Base-by-base conservation (phyloP, 495 filamentous ascomycete species). In the Lindgomyces ingoldianus region DNA sequence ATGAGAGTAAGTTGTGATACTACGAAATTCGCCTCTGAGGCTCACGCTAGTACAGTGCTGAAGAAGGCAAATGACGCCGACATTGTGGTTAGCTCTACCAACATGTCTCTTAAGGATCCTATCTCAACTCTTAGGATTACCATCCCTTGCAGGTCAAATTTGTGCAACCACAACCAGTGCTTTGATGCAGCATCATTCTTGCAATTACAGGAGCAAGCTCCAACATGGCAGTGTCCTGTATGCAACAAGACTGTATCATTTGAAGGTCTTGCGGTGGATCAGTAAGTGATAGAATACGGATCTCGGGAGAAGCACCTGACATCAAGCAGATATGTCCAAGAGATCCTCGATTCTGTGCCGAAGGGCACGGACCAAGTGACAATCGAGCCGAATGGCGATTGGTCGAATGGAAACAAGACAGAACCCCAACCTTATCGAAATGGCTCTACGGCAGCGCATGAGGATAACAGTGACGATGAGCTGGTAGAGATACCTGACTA, bases 161-260 rank as follows among this genome's bases (percentile, higher is more conserved):
- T 86, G 22, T 98, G 94, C 74, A 88, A 82, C 8, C 94, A 98
- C 76, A 91, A 93, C 42, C 91, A 94, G 69, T 98, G 94, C 70
- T 98, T 98, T 72, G 94, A 98, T 74, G 94, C 88, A n/a, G 85
- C 85, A 1, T 95, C 91, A 1, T 98, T 96, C 68, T 80, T 98
- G 14, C 91, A 96, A 68, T 73, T 98, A 39, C 92, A 97, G 70
- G 92, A 97, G 73, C 94, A 98, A 78, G 93, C 90, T 0, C 93
- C 94, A 21, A 93, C 91, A 11, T 98, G 94, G 94, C 80, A 84
- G 21, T 98, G 94, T 70, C 94, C 94, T 8, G 87, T 96, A 25
- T 98, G 94, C 77, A 91, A 86, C 72, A 95, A 96, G 67, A 76
- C 84, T 0, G 85, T 91, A 9, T 84, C 84, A 9, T 98, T 92